These are phyloP conservation scores for Apiotrichum siamense DNA, from an alignment of 1,284 basidiomycete species.

Conservation along the genomic window DNA sequence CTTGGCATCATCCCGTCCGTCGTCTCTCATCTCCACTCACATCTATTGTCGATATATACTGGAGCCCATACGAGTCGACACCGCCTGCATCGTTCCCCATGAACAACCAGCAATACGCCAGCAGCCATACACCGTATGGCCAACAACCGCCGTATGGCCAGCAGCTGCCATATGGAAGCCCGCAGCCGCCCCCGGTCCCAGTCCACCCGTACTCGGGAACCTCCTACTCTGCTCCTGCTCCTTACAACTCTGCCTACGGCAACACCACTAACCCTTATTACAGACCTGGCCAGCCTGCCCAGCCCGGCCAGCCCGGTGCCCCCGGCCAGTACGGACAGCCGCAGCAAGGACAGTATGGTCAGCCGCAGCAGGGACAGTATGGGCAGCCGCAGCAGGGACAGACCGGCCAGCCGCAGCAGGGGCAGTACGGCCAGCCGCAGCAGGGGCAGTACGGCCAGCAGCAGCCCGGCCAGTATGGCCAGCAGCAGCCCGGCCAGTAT, in stretches of 20 bases:
- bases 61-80: background rate
- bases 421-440: slow-evolving; percentile 11
- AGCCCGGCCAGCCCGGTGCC: slow-evolving; percentile 26
- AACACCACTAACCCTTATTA: background rate
- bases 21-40: too few species aligned
- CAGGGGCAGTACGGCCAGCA: slow-evolving; percentile 26
- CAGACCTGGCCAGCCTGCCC: slow-evolving; percentile 23
- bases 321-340: slow-evolving; percentile 19
- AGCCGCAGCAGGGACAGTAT: slow-evolving; percentile 15
- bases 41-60: too few species aligned
- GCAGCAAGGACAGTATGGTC: slow-evolving; percentile 17
- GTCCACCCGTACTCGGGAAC: too few species aligned
- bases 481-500: slow-evolving; percentile 11
- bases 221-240: background rate
- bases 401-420: slow-evolving; percentile 15
- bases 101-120: background rate
- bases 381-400: slow-evolving; percentile 9
- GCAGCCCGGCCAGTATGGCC: slow-evolving; percentile 27
- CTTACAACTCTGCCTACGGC: background rate
- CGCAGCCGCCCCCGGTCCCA: background rate
- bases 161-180: slow-evolving; percentile 5
- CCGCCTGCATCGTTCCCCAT: background rate
- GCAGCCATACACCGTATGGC: background rate
- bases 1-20: too few species aligned
- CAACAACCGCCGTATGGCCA: background rate